Percentiles rank a stretch among this genome's conserved stretches.
Conservation (phyloP, 2,329 filamentous ascomycete species). For the Exophiala sp. region DNA sequence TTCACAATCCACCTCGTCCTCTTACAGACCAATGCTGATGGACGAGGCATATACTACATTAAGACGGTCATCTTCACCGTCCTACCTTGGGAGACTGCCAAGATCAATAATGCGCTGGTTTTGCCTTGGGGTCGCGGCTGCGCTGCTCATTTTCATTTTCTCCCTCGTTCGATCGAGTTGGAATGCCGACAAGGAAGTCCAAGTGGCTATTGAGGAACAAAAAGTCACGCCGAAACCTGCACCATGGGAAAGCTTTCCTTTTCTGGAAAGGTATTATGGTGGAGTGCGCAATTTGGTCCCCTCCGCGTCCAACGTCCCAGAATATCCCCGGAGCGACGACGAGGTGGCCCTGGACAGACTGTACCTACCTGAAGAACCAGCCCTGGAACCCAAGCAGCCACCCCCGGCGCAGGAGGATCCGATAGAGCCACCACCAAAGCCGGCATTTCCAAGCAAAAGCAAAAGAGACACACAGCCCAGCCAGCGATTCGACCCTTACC, state of each 20-base stretch:
- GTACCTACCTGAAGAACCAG: conserved; percentile 19
- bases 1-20: conserved; percentile 51
- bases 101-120: conserved; percentile 74
- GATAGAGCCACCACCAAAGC: conserved; percentile 8
- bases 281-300: conserved; percentile 71
- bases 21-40: conserved; percentile 40
- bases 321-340: conserved; percentile 67
- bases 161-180: conserved; percentile 71
- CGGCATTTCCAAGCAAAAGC: conserved; percentile 32
- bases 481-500: conserved; percentile 65
- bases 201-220: conserved; percentile 44
- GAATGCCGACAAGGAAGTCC: conserved; percentile 61
- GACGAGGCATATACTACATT: conserved; percentile 34
- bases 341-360: conserved; percentile 42
- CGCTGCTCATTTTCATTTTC: conserved; percentile 72
- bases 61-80: conserved; percentile 32
- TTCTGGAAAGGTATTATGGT: conserved; percentile 84
- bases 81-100: conserved; percentile 60
- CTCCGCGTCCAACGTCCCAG: conserved; percentile 64
- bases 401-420: no score
- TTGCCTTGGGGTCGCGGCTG: conserved; percentile 65
- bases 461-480: conserved; percentile 36
- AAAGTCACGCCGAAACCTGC: conserved; percentile 47
- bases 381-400: background rate
- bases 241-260: conserved; percentile 81